phyloP scores from a whole-genome alignment of 257 asterid species.

The Ligustrum vulgare region DNA sequence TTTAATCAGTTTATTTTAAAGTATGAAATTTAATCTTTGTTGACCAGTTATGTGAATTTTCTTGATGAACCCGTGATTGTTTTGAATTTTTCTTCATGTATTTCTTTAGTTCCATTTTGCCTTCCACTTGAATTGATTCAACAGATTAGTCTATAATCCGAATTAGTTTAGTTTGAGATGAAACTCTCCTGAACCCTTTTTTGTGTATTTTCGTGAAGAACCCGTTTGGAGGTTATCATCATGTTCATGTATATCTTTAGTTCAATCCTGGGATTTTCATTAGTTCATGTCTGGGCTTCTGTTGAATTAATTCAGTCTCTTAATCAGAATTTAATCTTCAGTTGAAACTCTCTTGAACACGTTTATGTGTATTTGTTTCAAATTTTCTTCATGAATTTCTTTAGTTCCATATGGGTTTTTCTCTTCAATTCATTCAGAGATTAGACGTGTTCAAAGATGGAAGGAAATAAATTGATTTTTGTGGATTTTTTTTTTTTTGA shows the following conservation, averaged over 20 bases:
- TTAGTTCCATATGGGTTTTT: not conserved
- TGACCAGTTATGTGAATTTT: not conserved
- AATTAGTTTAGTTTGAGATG: not conserved
- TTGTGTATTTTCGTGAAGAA: not conserved
- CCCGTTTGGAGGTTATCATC: not conserved
- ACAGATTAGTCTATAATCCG: too few species aligned
- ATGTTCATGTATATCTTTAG: not conserved
- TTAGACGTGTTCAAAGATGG: not conserved
- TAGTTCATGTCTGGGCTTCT: not conserved
- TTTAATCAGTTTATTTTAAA: conserved; percentile 1
- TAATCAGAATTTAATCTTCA: not conserved
- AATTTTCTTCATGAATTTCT: not conserved
- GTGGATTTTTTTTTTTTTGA: conserved; percentile 13
- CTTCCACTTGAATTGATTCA: not conserved
- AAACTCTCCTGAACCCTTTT: not conserved
- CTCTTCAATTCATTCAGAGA: not conserved
- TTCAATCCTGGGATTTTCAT: too few species aligned
- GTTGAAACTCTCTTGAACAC: conserved; percentile 1
- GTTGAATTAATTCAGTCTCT: not conserved
- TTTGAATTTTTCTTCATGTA: not conserved
- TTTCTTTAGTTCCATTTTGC: not conserved
- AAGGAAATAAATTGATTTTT: not conserved
- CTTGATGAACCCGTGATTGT: not conserved
- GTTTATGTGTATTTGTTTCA: not conserved
- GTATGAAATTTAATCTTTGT: not conserved